A percentile compares a stretch with the other conserved stretches of the same genome.
Evolutionary conservation across 2,329 filamentous ascomycete species (phyloP).

Genomic region (Beauveria brongniartii): DNA sequence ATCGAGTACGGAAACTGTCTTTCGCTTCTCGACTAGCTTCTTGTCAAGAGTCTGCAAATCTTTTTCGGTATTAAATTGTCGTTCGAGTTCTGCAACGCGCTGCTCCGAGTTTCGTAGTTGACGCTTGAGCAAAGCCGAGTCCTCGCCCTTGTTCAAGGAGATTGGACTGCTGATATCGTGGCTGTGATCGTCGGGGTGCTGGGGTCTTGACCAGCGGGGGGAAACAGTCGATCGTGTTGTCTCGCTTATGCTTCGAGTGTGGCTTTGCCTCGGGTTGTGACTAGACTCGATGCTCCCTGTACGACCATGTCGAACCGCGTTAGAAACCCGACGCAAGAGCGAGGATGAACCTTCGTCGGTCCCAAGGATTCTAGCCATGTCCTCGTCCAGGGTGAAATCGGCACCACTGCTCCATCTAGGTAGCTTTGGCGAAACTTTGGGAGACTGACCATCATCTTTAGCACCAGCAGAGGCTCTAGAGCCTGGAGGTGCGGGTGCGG

Average conservation of each 20-base stretch:
- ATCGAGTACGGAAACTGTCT: slow-evolving; percentile 89
- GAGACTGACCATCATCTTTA: slow-evolving; percentile 30
- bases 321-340: slow-evolving; percentile 81
- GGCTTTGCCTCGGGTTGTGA: slow-evolving; percentile 35
- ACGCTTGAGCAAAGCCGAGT: slow-evolving; percentile 59
- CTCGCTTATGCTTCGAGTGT: slow-evolving; percentile 57
- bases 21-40: slow-evolving; percentile 84
- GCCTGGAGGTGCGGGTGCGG: slow-evolving; percentile 44
- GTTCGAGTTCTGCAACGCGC: slow-evolving; percentile 76
- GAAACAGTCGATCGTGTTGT: slow-evolving; percentile 58
- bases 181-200: slow-evolving; percentile 47
- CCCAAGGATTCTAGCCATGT: slow-evolving; percentile 81
- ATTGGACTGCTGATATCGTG: slow-evolving; percentile 67
- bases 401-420: slow-evolving; percentile 70
- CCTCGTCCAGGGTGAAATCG: slow-evolving; percentile 91
- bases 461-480: slow-evolving; percentile 32
- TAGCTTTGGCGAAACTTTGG: slow-evolving; percentile 55
- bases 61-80: slow-evolving; percentile 61
- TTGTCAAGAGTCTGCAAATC: slow-evolving; percentile 71
- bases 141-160: slow-evolving; percentile 55
- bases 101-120: slow-evolving; percentile 77
- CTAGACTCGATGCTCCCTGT: slow-evolving; percentile 68
- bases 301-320: slow-evolving; percentile 85
- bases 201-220: slow-evolving; percentile 62
- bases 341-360: slow-evolving; percentile 70